A percentile compares a stretch with the other conserved stretches of the same genome.
Evolutionary conservation across 345 rosid genomes (phyloP).

Genomic region (Arabis hirsuta): DNA sequence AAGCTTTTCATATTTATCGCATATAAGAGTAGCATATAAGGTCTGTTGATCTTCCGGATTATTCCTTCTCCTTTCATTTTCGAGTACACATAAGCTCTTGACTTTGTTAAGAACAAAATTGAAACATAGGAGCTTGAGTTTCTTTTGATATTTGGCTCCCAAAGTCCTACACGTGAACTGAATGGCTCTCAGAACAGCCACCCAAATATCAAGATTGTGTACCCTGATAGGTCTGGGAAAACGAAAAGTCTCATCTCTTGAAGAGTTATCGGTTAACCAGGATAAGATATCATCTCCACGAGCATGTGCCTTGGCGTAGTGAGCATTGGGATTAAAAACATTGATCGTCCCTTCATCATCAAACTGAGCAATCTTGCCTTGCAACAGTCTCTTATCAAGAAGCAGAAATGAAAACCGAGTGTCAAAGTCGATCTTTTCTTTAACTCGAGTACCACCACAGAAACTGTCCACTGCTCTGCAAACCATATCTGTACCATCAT

Average conservation of each 20-base stretch:
- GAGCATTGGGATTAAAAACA: not conserved
- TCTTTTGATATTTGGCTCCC: slow-evolving; percentile 16
- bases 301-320: slow-evolving; percentile 8
- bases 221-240: slow-evolving; percentile 9
- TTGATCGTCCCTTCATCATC: slow-evolving; percentile 29
- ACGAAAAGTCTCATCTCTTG: not conserved
- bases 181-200: slow-evolving; percentile 27
- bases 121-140: not conserved
- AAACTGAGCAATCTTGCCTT: not conserved
- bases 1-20: not conserved
- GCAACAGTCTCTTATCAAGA: slow-evolving; percentile 20
- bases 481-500: slow-evolving; percentile 21
- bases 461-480: slow-evolving; percentile 10
- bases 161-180: slow-evolving; percentile 15
- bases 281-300: slow-evolving; percentile 18
- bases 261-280: not conserved
- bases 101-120: not conserved
- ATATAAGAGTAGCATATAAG: slow-evolving; percentile 16
- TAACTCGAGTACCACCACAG: not conserved
- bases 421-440: slow-evolving; percentile 32
- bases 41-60: slow-evolving; percentile 1
- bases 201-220: slow-evolving; percentile 26
- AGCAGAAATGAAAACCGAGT: slow-evolving; percentile 3
- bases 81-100: slow-evolving; percentile 5
- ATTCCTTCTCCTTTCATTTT: slow-evolving; percentile 15